Evolutionary conservation across 129 eudicot species (phyloP), one percentile per base, ranked within the genome.

Genomic region (Helianthus tuberosus): DNA sequence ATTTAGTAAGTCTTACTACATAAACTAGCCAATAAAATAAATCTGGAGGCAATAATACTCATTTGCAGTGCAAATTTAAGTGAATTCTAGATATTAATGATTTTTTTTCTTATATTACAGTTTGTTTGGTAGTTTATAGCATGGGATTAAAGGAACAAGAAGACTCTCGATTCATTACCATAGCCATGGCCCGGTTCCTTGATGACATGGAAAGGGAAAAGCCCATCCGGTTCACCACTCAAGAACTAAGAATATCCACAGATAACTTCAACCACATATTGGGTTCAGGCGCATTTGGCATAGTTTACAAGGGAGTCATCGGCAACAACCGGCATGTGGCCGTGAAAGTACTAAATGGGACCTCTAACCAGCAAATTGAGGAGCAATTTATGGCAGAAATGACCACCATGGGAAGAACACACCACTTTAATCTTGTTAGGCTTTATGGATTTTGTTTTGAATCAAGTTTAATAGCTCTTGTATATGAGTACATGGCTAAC

Each of bases 331-430:
- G 11, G 0, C 0, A 10, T 11, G 64, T 81, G 12, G 84, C 81
- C 0, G 74, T 81, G 3, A 81, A 81, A 70, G 69, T 75, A 8
- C 68, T 81, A 3, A 69, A 81, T 0, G 73, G 73, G 3, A 62
- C 55, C 14, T 69, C 77, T 0, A 67, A 75, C 47, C 64, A 69
- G 65, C 57, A 54, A 57, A 62, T 81, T 1, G 73, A 61, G 25
- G 69, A 80, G 25, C 84, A 75, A 32, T 81, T 81, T 62, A 60
- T 75, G 80, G 80, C 77, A 1, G 80, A 81, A 66, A 69, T 81
- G 12, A 63, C 77, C 66, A 81, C 84, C 0, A 68, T 81, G 71
- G 84, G 80, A 59, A 75, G 73, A 63, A 81, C 80, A 35, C 77
- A 69, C 39, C 84, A 80, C 59, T 50, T 68, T 20, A 75, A 80